Evolutionary conservation across 768 basidiomycete genomes (phyloP), one percentile per base, ranked within the genome.

Genomic region (Macrolepiota fuliginosa): DNA sequence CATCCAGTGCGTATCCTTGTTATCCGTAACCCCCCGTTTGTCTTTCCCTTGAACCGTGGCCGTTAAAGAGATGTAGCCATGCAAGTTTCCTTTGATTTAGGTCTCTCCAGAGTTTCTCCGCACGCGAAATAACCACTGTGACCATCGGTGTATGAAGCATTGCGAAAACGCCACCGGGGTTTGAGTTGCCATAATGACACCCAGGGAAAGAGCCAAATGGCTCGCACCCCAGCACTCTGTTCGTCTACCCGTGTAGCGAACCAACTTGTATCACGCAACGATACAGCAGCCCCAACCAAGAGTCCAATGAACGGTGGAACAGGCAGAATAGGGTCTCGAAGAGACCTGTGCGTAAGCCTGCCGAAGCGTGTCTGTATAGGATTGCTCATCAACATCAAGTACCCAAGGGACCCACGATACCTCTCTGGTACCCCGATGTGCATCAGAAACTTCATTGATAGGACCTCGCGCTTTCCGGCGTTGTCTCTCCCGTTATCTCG

Each of bases 51-150:
- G 52, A 49, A 32, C 46, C 53, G 37, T 46, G 50, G 27, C 35
- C 46, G 25, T 37, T 17, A 15, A 29, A 46, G 54, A 24, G 35
- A 55, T 24, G 47, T 61, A 61, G 60, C 60, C 60, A 61, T 61
- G 45, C 60, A 55, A 55, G 54, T 52, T 61, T 61, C 60, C 9
- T 52, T 61, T 29, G 45, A 29, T 61, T 61, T 50, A 47, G 53
- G 54, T 35, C 60, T 35, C 54, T 55, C 54, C 35, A 54, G 53
- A n/a, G 17, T 13, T 37, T n/a, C 36, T 39, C 5, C 10, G n/a
- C n/a, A 35, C 22, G 25, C 46, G 53, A 46, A 37, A 29, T 15
- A 39, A 52, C 27, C 22, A 25, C 46, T 36, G 45, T 46, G 60
- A 50, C 54, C 60, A 40, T 39, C 54, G 54, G 60, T 55, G 60